A percentile compares a stretch with the other conserved stretches of the same genome.
phyloP scores from a whole-genome alignment of 345 rosid genomes.

The Linum lewisii region DNA sequence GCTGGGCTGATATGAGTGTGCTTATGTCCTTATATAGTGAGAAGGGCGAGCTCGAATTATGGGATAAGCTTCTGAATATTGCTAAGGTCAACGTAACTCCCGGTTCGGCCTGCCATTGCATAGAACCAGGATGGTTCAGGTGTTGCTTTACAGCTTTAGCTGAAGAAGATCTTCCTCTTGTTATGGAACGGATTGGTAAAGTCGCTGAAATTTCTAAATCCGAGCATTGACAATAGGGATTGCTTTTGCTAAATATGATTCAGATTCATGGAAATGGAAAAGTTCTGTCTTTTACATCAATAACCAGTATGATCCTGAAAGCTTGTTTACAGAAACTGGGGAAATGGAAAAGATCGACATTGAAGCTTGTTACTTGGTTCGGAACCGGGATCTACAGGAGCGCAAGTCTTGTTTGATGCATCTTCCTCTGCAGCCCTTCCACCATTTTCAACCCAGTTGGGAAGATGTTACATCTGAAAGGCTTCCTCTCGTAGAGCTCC shows the following conservation, averaged over 20 bases:
- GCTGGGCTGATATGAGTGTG: conserved; percentile 83
- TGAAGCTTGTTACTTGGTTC: conserved; percentile 5
- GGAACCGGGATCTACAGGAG: conserved; percentile 19
- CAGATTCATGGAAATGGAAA: no score
- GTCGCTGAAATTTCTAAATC: conserved; percentile 39
- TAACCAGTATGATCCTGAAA: conserved; percentile 13
- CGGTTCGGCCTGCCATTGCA: conserved; percentile 84
- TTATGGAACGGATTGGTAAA: conserved; percentile 46
- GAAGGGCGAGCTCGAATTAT: conserved; percentile 81
- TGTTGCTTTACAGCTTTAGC: conserved; percentile 70
- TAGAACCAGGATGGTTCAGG: conserved; percentile 93
- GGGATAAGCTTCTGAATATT: conserved; percentile 57
- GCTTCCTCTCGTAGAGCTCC: conserved; percentile 38
- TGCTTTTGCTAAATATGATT: conserved; percentile 2
- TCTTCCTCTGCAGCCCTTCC: conserved; percentile 46
- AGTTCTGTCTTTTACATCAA: conserved; percentile 12
- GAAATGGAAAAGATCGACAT: conserved; percentile 7
- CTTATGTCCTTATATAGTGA: conserved; percentile 62
- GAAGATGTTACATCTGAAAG: conserved; percentile 44
- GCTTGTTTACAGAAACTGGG: conserved; percentile 7
- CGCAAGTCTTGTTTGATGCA: conserved; percentile 39
- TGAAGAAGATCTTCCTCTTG: conserved; percentile 50
- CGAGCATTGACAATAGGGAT: conserved; percentile 19
- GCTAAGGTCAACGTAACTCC: conserved; percentile 84
- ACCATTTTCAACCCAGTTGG: conserved; percentile 41